Percentiles rank a stretch among this genome's conserved stretches.
Conservation (phyloP, 176 grass and related monocot genomes). For the Canna indica region DNA sequence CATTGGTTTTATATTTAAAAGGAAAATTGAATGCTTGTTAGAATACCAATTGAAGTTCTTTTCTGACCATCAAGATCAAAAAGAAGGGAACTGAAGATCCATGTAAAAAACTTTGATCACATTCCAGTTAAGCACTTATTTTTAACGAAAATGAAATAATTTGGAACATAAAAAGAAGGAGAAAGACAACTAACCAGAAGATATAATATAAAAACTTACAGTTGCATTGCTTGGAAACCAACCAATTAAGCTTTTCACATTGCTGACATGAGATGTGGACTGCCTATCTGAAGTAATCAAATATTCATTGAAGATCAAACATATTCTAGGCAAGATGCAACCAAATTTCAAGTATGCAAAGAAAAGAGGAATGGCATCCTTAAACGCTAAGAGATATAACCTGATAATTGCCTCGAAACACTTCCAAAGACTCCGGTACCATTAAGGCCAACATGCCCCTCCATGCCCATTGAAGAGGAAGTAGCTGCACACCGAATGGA, state of each 20-base stretch:
- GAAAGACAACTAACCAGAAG: no score
- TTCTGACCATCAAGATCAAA: no score
- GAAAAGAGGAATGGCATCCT: not conserved
- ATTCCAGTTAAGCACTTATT: not conserved
- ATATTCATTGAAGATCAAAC: not conserved
- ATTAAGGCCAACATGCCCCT: not conserved
- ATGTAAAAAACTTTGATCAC: not conserved
- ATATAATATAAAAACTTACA: not conserved
- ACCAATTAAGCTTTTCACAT: not conserved
- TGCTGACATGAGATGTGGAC: not conserved
- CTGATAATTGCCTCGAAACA: not conserved
- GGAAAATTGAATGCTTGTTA: no score
- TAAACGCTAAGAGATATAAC: not conserved
- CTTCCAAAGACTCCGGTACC: not conserved
- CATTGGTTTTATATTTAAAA: no score
- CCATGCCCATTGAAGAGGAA: slow-evolving; percentile 14
- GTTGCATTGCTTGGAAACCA: not conserved
- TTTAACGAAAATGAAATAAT: no score
- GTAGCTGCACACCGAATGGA: slow-evolving; percentile 31
- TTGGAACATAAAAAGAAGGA: no score
- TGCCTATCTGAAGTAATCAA: not conserved
- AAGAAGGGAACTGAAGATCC: not conserved
- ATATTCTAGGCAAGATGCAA: not conserved
- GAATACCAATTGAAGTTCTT: no score
- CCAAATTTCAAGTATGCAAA: not conserved